Conservation (phyloP, 257 asterid species). For the Fraxinus excelsior region DNA sequence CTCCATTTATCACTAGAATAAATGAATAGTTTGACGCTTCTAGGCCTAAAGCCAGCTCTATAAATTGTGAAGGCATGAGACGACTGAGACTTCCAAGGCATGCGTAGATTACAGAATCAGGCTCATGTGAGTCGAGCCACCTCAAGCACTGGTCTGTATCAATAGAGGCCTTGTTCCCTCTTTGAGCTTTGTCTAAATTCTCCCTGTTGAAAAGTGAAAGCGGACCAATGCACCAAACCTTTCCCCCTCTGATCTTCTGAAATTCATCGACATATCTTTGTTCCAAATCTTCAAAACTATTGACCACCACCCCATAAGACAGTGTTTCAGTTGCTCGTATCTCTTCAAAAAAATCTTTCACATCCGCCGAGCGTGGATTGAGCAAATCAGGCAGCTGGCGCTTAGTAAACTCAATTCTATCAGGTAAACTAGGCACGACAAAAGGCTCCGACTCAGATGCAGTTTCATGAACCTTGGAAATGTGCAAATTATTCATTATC, state of each 20-base stretch:
- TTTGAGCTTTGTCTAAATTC: conserved; percentile 32
- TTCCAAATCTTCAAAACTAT: conserved; percentile 57
- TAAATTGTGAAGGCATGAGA: conserved; percentile 29
- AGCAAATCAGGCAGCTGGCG: conserved; percentile 40
- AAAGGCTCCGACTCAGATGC: conserved; percentile 33
- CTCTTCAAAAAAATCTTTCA: conserved; percentile 31
- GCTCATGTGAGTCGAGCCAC: conserved; percentile 41
- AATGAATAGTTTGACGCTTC: conserved; percentile 46
- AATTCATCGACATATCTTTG: conserved; percentile 37
- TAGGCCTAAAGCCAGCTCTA: conserved; percentile 44
- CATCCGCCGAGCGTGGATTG: conserved; percentile 33
- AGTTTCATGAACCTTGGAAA: conserved; percentile 26
- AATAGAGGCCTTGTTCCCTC: conserved; percentile 41
- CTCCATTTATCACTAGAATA: conserved; percentile 46
- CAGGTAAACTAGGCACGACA: conserved; percentile 38
- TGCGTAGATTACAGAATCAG: conserved; percentile 43
- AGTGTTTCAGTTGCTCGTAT: conserved; percentile 37
- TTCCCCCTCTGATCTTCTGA: conserved; percentile 33
- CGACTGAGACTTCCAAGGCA: conserved; percentile 49
- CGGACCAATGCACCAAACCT: conserved; percentile 78
- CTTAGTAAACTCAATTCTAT: conserved; percentile 36
- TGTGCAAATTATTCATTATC: conserved; percentile 24
- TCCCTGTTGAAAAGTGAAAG: conserved; percentile 40
- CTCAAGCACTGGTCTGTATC: conserved; percentile 30
- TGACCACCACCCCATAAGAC: conserved; percentile 48